Base-by-base conservation (phyloP, 495 filamentous ascomycete species). In the Hypoxylon fuscum region DNA sequence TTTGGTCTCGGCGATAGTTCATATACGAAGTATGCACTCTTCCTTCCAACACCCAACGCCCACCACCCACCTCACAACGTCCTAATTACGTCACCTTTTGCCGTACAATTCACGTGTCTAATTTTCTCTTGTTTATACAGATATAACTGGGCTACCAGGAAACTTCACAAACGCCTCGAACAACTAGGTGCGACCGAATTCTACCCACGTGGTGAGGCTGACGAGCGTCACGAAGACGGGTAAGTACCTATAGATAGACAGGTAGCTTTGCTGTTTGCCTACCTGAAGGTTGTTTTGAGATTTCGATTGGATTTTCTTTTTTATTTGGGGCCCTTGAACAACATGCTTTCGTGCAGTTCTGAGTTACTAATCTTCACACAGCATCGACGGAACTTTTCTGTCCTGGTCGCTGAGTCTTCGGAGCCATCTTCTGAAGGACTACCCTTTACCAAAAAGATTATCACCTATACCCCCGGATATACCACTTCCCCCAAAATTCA, bases 1-100 rank as follows among this genome's bases (percentile, higher is more conserved):
- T 97, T 99, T 80, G 96, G 95, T 5, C 81, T 97, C 12, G 95
- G 95, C 1, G 93, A 99, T 75, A 96, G 88, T 65, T 95, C 92
- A 2, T 99, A 99, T 82, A 84, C 87, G 3, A 92, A 94, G 90
- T 94, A 81, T 17, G 70, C 15, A 23, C 18, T 2, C 41, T 37
- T 68, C 27, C 18, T 37, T 32, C 31, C 22, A 42, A 41, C 25
- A 15, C 45, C 23, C 15, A 18, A 37, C n/a, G n/a, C n/a, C n/a
- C n/a, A n/a, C n/a, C n/a, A n/a, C n/a, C n/a, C n/a, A n/a, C n/a
- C n/a, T n/a, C n/a, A n/a, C n/a, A n/a, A n/a, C n/a, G n/a, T 57
- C 12, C 10, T 15, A 40, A 55, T 42, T 50, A 54, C 38, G 29
- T 58, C 46, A 41, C 52, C 23, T 44, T 46, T 34, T 11, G 12